Percentiles rank a stretch among this genome's conserved stretches.
These are phyloP conservation scores for Phtheirospermum japonicum DNA, from an alignment of 257 asterid species.

Conservation along the genomic window DNA sequence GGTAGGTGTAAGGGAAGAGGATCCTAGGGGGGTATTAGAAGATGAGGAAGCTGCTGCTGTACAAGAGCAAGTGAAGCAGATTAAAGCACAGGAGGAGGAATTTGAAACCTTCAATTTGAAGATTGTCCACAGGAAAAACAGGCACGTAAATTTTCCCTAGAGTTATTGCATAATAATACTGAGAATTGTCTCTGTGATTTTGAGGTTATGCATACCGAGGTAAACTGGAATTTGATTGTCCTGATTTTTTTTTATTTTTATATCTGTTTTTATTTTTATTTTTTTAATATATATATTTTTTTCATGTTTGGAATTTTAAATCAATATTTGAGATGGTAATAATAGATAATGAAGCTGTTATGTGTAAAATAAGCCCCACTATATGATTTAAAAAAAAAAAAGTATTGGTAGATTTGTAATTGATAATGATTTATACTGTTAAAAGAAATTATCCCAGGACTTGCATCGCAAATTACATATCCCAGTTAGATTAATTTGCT, in stretches of 20 bases:
- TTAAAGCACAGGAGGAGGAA: conserved; percentile 92
- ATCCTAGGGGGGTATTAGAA: conserved; percentile 57
- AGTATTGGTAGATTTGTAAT: neutral
- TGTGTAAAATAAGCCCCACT: neutral
- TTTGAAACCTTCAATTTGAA: conserved; percentile 88
- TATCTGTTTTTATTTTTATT: neutral
- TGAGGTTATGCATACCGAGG: neutral
- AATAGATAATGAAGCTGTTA: conserved; percentile 20
- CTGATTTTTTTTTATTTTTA: neutral
- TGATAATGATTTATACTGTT: neutral
- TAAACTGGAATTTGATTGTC: conserved; percentile 13
- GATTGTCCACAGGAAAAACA: conserved; percentile 95
- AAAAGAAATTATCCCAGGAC: neutral
- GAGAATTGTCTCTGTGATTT: conserved; percentile 19
- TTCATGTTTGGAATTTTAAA: neutral
- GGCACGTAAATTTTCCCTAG: conserved; percentile 39
- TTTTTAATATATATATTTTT: neutral
- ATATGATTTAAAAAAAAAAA: too few relatives aligned
- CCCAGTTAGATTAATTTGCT: neutral
- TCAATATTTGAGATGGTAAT: conserved; percentile 10
- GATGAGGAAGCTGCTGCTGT: conserved; percentile 95
- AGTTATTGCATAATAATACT: conserved; percentile 11
- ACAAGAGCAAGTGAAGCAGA: conserved; percentile 94
- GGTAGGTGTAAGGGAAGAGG: conserved; percentile 53
- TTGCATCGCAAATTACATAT: conserved; percentile 1